Evolutionary conservation across 768 basidiomycete genomes (phyloP), one percentile per base, ranked within the genome.

Genomic region (Auricularia sp.): DNA sequence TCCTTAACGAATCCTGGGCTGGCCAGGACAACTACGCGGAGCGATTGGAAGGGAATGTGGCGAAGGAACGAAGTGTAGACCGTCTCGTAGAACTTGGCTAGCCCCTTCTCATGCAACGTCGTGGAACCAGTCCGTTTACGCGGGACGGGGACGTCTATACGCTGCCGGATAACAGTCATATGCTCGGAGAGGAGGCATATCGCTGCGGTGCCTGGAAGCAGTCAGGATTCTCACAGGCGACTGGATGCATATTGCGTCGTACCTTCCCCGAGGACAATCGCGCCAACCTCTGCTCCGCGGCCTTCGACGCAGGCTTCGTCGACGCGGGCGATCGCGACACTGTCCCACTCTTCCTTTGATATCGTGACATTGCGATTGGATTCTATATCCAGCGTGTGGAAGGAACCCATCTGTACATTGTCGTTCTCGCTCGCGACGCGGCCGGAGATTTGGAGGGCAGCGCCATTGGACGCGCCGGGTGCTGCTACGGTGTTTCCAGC

Each of bases 1-100:
- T 99, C 97, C 71, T 90, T 83, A 6, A 94, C 88, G 87, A 98
- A 99, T 0, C 97, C 97, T 7, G 97, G 97, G 69, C 92, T 94
- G 4, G 97, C 97, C 71, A 99, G 89, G 59, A 99, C 92, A 70
- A 99, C 92, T 2, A 90, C 96, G 54, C 88, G 88, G 54, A 98
- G 79, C 67, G 82, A 85, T 24, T 83, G 77, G 70, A 87, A 97
- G 3, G 97, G 95, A 68, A 99, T 90, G 73, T 98, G 93, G 18
- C 96, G 84, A 3, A 93, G 74, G 69, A 98, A 91, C 0, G 92
- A 85, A 33, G 93, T 85, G 71, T 91, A 98, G 2, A 98, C 76
- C 13, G 86, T 84, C n/a, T 82, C 79, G 71, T 94, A 90, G 77
- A 95, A 99, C 67, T 83, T 89, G 16, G 79, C 71, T 73, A 96